Percentiles rank a stretch among this genome's conserved stretches.
These are phyloP conservation scores for Scleroderma citrinum DNA, from an alignment of 768 basidiomycete species.

Conservation along the genomic window DNA sequence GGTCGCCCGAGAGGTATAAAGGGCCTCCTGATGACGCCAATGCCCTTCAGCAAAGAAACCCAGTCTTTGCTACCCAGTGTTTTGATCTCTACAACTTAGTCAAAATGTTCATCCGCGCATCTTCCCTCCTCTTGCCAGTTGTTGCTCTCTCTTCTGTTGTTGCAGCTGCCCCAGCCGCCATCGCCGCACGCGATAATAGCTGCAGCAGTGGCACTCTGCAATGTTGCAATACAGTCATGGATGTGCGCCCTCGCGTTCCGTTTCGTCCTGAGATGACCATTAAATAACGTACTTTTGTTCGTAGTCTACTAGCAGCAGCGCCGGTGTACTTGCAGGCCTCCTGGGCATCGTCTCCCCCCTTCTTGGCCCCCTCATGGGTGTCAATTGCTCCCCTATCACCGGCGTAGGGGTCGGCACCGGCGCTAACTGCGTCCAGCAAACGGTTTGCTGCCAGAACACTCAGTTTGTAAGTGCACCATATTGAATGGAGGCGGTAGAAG, in stretches of 20 bases:
- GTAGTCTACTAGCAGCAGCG: background rate
- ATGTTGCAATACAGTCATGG: conserved; percentile 17
- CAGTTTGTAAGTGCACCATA: conserved; percentile 30
- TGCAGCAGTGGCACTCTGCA: conserved; percentile 26
- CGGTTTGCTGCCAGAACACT: conserved; percentile 44
- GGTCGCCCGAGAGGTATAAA: background rate
- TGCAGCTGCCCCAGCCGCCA: background rate
- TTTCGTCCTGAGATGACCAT: background rate
- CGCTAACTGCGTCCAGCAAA: conserved; percentile 16
- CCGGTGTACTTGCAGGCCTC: conserved; percentile 1
- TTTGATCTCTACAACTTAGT: background rate
- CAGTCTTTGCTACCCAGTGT: background rate
- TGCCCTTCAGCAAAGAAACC: background rate
- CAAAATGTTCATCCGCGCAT: background rate
- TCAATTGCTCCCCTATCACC: conserved; percentile 32
- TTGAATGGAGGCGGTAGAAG: background rate
- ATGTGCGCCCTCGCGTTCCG: background rate
- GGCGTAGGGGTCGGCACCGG: conserved; percentile 21
- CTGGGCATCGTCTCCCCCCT: background rate
- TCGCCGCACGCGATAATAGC: conserved; percentile 1
- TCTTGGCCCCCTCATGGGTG: conserved; percentile 18
- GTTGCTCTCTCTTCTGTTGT: background rate
- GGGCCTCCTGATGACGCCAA: background rate
- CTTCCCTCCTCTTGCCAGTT: background rate
- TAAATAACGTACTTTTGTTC: background rate